Base-by-base conservation (phyloP, 768 basidiomycete species). In the Rhodotorula toruloides region DNA sequence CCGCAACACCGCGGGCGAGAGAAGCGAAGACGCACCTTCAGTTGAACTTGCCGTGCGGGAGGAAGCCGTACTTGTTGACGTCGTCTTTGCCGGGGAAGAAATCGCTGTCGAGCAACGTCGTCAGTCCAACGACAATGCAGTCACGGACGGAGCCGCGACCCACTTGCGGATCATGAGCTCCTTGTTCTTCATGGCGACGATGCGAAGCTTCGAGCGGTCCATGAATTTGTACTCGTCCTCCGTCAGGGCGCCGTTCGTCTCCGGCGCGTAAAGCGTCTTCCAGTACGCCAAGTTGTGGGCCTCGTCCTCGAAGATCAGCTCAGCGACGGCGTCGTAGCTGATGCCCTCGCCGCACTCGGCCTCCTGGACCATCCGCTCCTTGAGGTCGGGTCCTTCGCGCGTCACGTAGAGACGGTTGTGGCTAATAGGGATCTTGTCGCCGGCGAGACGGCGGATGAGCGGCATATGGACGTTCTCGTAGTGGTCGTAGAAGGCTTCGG, bases 141-240 rank as follows among this genome's bases (percentile, higher is more conserved):
- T 14, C 14, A 29, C 37, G n/a, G 13, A 16, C 29, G 29, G 29
- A 11, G 14, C 1, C 12, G 25, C 12, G 27, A 50, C 58, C 36
- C 29, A 50, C 58, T 59, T 48, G 47, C 48, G 46, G 29, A 59
- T 49, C 58, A 59, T 59, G n/a, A 59, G 21, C 10, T 49, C 48
- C 48, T 50, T 48, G 14, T 39, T 37, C n/a, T 11, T 3, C 47
- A 59, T 59, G n/a, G 46, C 58, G 19, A 59, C 58, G 27, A 59
- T 59, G 17, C 58, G 47, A 5, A 59, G 48, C 46, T 50, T 48
- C 17, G n/a, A 29, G 36, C 58, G 34, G 48, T 59, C 58, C 58
- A 59, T 59, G 58, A 59, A 59, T 39, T 59, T 59, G 47, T 40
- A 29, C 58, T 59, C 58, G 48, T 59, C 58, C 16, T n/a, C 58